phyloP scores from a whole-genome alignment of 306 rosid species.

The Potentilla sterilis region DNA sequence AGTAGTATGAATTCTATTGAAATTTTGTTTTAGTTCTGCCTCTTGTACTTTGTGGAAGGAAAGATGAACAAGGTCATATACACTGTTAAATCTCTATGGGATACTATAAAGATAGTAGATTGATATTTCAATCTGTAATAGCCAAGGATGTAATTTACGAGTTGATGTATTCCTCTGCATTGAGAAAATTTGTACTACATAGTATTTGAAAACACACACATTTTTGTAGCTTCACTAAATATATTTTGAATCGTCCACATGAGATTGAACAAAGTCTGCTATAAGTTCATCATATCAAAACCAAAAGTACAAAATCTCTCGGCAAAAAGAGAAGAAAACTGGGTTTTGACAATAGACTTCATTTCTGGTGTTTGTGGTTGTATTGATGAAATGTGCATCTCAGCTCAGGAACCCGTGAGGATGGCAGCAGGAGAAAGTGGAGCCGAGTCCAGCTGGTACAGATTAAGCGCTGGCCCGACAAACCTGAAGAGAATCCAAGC shows the following conservation, averaged over 20 bases:
- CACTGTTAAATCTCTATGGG: conserved; percentile 30
- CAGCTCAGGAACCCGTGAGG: conserved; percentile 52
- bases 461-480: conserved; percentile 83
- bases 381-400: conserved; percentile 12
- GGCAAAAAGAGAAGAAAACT: background rate
- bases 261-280: background rate
- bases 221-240: background rate
- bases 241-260: background rate
- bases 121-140: conserved; percentile 7
- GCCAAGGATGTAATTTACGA: conserved; percentile 31
- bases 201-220: background rate
- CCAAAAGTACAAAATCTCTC: conserved; percentile 4
- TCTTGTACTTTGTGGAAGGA: conserved; percentile 30
- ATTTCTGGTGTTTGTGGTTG: background rate
- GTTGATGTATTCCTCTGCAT: conserved; percentile 17
- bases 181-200: conserved; percentile 8
- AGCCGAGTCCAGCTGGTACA: conserved; percentile 82
- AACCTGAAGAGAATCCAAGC: conserved; percentile 84
- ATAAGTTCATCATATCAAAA: background rate
- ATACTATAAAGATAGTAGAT: conserved; percentile 10
- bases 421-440: conserved; percentile 62
- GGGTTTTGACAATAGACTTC: too few relatives aligned
- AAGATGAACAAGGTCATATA: conserved; percentile 17
- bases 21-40: conserved; percentile 28
- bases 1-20: conserved; percentile 26